phyloP scores from a whole-genome alignment of 2,329 filamentous ascomycete genomes.

The Huntiella abstrusa region DNA sequence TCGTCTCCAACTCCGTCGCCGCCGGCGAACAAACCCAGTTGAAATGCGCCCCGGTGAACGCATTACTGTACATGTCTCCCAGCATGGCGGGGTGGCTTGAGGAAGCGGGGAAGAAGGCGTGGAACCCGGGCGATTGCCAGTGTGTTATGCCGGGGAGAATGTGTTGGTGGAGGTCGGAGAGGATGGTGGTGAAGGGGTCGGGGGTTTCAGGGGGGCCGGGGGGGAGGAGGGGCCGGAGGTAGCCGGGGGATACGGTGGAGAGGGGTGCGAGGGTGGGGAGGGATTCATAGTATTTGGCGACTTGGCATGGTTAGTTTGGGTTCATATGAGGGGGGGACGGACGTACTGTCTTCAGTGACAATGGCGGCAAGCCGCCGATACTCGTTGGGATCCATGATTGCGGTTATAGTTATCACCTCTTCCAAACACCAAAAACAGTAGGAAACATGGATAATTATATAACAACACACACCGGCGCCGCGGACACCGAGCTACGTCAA shows the following conservation, averaged over 20 bases:
- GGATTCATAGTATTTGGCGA: slow-evolving; percentile 67
- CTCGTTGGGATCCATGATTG: slow-evolving; percentile 54
- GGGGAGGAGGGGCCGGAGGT: slow-evolving; percentile 65
- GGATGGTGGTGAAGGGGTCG: slow-evolving; percentile 62
- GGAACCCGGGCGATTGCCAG: slow-evolving; percentile 88
- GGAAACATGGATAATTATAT: neutral
- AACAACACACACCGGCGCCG: neutral
- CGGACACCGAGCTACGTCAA: neutral
- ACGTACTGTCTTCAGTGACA: slow-evolving; percentile 59
- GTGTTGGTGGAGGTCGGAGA: slow-evolving; percentile 63
- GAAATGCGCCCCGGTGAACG: slow-evolving; percentile 80
- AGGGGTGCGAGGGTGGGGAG: slow-evolving; percentile 53
- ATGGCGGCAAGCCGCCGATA: slow-evolving; percentile 61
- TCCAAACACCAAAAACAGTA: neutral
- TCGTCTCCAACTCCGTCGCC: slow-evolving; percentile 81
- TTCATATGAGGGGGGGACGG: neutral
- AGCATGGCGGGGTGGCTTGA: slow-evolving; percentile 71
- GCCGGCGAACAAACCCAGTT: slow-evolving; percentile 94
- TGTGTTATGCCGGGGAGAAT: slow-evolving; percentile 88
- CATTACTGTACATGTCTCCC: slow-evolving; percentile 78
- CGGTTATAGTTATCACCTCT: neutral
- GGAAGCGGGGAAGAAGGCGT: slow-evolving; percentile 82
- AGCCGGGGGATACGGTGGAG: slow-evolving; percentile 65
- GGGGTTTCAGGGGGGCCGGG: slow-evolving; percentile 41
- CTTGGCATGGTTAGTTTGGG: slow-evolving; percentile 24